Base-by-base conservation (phyloP, 1,284 basidiomycete species). In the Ustilago loliicola region DNA sequence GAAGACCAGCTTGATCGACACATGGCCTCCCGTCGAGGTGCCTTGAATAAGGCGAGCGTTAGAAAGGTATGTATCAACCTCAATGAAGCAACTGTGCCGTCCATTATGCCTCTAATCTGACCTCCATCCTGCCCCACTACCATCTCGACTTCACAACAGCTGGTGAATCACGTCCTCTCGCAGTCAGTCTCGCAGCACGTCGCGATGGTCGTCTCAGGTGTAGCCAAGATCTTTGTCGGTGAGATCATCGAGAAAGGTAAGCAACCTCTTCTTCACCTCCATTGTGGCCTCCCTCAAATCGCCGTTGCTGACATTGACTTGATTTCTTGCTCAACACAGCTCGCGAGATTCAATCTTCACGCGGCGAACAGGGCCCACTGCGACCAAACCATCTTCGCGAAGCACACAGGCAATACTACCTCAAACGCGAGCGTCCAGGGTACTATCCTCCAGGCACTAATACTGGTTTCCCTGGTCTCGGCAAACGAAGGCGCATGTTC, bases 191-290 rank as follows among this genome's bases (percentile, higher is more conserved):
- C 93, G 3, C 91, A 92, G 76, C 93, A 93, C 17, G 92, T 96
- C 1, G 92, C 94, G 1, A 93, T 95, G 81, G 91, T 95, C 38
- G 92, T 95, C 0, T 93, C 94, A 8, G 94, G 94, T 81, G 93
- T 96, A 65, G 90, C 90, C 21, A 96, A 96, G 84, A 93, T 96
- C 1, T 96, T 96, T 80, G 93, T 96, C 10, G 94, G 94, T 2
- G 94, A 96, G 86, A 93, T 96, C 6, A 90, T 95, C 23, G 94
- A 96, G 86, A 92, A 92, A 88, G 93, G 93, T 93, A 62, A 58
- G 88, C 81, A 21, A 21, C 42, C 21, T 7, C 19, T 21, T 45
- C n/a, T 21, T 21, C 42, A 40, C 19, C 6, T 15, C 11, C 1
- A 7, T 40, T 40, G 6, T 15, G n/a, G n/a, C 17, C 30, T 34